Evolutionary conservation across 1,284 basidiomycete genomes (phyloP).

Genomic region (Quambalaria eucalypti): DNA sequence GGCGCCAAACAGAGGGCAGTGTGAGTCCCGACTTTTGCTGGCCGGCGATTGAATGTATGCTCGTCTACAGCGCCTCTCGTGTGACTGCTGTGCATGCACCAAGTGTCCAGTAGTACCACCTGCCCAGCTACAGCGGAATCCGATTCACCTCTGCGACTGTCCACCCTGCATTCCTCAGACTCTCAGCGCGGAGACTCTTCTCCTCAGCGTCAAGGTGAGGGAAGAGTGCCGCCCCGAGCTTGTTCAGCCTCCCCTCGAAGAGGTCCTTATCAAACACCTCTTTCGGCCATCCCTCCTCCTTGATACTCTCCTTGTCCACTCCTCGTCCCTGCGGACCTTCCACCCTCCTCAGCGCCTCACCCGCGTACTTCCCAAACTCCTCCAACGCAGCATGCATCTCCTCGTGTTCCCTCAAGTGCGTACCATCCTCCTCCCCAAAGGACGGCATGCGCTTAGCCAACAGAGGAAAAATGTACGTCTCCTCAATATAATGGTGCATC

Average conservation of each 20-base stretch:
- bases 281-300: conserved; percentile 11
- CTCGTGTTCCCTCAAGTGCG: conserved; percentile 22
- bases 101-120: not conserved
- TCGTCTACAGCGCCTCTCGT: too few species aligned
- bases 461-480: conserved; percentile 32
- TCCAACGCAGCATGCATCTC: conserved; percentile 20
- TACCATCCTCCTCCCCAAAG: conserved; percentile 15
- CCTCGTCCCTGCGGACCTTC: conserved; percentile 1
- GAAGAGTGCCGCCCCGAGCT: conserved; percentile 16
- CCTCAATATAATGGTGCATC: conserved; percentile 37
- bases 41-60: too few species aligned
- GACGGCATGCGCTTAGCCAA: conserved; percentile 30
- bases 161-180: conserved; percentile 21
- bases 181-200: conserved; percentile 16
- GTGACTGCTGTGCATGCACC: too few species aligned
- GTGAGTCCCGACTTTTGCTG: too few species aligned
- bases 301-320: not conserved
- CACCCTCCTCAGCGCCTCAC: not conserved
- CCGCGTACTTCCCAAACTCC: conserved; percentile 10
- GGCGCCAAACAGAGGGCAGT: too few species aligned
- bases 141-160: conserved; percentile 1
- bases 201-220: conserved; percentile 31
- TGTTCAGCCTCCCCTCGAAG: conserved; percentile 8
- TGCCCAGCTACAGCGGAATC: conserved; percentile 1
- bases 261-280: conserved; percentile 17